Evolutionary conservation across 805 yeast genomes (phyloP), one percentile per base, ranked within the genome.

Genomic region (Vanderwaltozyma tropicalis): DNA sequence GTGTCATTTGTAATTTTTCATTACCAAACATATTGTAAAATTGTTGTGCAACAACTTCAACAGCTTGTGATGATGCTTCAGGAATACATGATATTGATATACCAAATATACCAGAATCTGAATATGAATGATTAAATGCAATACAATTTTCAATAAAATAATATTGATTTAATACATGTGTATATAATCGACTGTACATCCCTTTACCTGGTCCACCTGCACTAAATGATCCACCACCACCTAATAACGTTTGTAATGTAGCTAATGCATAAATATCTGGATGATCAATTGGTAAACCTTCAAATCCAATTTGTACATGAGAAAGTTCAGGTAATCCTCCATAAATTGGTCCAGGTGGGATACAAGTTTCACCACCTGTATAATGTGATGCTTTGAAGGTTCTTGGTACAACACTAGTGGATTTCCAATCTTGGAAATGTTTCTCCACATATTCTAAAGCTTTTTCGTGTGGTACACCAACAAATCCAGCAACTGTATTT

Each of bases 121-220:
- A 72, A 64, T 85, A 89, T 17, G 94, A 77, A 60, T 87, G 95
- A 59, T 87, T 86, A 64, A 88, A 87, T 7, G 94, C 74, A 50
- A 78, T 68, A 58, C 95, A 86, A 51, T 82, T 80, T 55, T 92
- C 98, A 36, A 92, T 78, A 57, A 81, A 88, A 28, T 94, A 94
- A 56, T 82, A 84, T 57, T 81, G 92, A 62, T 89, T 89, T 55
- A 92, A 68, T 2, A 92, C 95, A 49, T 87, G 76, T 0, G 95
- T 85, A 65, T 87, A 92, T 18, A 94, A 73, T 41, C 97, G 72
- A 4, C 96, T 85, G 58, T 87, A 92, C 97, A 92, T 88, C 4
- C 98, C 98, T 61, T 92, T 92, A 38, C 98, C 98, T 14, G 98
- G 98, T 0, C 98, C 98, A 47, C 98, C 98, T 9, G 98, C 97